Evolutionary conservation across 257 asterid genomes (phyloP).

Genomic region (Pogostemon cablin): DNA sequence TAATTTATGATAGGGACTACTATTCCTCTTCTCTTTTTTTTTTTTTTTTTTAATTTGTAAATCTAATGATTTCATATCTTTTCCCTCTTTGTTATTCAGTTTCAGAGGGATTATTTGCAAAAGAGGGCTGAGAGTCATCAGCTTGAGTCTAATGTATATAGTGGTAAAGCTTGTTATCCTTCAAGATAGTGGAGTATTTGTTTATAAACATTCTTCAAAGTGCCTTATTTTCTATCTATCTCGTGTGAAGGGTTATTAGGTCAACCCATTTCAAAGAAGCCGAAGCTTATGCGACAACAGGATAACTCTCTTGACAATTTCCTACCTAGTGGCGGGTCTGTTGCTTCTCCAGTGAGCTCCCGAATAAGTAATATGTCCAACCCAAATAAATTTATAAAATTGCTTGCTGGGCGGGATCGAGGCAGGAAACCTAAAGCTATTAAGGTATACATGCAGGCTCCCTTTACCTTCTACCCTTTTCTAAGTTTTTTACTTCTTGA

Average conservation of each 20-base stretch:
- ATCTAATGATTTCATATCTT: neutral
- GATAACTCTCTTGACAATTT: constrained; percentile 76
- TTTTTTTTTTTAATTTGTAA: neutral
- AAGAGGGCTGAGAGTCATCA: constrained; percentile 73
- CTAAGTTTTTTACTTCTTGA: constrained; percentile 20
- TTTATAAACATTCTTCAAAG: constrained; percentile 24
- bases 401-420: constrained; percentile 85
- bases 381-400: constrained; percentile 69
- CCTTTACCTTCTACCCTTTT: constrained; percentile 22
- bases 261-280: constrained; percentile 74
- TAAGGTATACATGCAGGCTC: constrained; percentile 60
- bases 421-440: constrained; percentile 72
- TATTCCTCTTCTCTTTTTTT: no score
- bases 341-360: constrained; percentile 88
- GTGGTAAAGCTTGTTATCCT: constrained; percentile 47
- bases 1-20: constrained; percentile 5
- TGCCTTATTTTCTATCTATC: constrained; percentile 29
- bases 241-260: constrained; percentile 73
- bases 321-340: constrained; percentile 60
- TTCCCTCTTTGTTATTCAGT: constrained; percentile 39
- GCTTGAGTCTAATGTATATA: constrained; percentile 70
- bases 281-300: constrained; percentile 68
- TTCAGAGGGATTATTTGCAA: constrained; percentile 65
- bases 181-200: constrained; percentile 27
- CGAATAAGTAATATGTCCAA: constrained; percentile 85